Evolutionary conservation across 352 stramenopile species (phyloP).

Genomic region (Lagenidium sp.): DNA sequence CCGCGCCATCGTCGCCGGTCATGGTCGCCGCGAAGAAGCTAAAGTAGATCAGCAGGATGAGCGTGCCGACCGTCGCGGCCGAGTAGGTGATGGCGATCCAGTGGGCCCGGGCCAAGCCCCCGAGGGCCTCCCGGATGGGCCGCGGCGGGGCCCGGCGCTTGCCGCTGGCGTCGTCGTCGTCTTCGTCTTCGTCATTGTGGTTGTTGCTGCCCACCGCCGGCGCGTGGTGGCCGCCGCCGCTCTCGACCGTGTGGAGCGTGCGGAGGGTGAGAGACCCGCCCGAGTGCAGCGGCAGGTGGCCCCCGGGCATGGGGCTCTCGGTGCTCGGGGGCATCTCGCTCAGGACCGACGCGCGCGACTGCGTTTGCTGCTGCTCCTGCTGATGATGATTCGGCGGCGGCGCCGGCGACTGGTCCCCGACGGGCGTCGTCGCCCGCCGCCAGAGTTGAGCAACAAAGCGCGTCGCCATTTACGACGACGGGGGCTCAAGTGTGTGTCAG

Average conservation of each 20-base stretch:
- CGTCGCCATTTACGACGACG: too few species aligned
- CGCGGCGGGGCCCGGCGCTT: constrained; percentile 4
- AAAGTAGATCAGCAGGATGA: constrained; percentile 59
- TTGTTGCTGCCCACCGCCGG: too few species aligned
- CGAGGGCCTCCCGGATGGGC: constrained; percentile 1
- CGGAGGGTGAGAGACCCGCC: too few species aligned
- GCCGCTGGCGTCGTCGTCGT: constrained; percentile 4
- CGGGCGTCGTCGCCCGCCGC: too few species aligned
- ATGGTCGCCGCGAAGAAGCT: constrained; percentile 71
- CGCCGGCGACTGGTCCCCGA: too few species aligned
- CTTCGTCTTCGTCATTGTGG: neutral
- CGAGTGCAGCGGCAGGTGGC: neutral
- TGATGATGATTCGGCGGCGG: too few species aligned
- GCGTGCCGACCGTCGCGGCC: constrained; percentile 19
- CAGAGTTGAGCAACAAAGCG: too few species aligned
- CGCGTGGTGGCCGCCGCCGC: neutral
- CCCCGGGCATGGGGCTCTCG: too few species aligned
- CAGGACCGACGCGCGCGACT: neutral
- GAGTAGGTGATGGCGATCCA: constrained; percentile 38
- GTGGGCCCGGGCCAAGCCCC: constrained; percentile 16
- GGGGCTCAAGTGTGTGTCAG: too few species aligned
- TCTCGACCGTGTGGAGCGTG: too few species aligned
- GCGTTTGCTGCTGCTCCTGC: neutral
- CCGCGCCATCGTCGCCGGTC: constrained; percentile 19
- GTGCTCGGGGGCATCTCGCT: neutral